Base-by-base conservation (phyloP, 176 grass and related monocot genomes). In the Canna indica region DNA sequence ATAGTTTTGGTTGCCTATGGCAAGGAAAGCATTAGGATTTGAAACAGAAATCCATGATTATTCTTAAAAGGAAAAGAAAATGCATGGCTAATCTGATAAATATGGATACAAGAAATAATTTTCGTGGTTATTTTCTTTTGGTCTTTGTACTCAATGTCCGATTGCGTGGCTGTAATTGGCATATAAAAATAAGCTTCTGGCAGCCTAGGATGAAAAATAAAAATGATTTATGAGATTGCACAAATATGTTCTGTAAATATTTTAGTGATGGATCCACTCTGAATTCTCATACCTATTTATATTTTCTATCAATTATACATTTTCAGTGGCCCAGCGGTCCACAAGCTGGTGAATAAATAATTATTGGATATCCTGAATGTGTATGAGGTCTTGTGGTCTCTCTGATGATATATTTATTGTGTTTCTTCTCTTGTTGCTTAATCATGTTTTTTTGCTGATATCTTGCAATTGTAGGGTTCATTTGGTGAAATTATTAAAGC, bases 401-500 rank as follows among this genome's bases (percentile, higher is more conserved):
- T 66, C 29, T 25, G 63, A 39, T 41, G 8, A 22, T 66, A 11
- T 22, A 66, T 38, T 41, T 54, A 54, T 18, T 38, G 34, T 11
- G 3, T 38, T 66, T 66, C 15, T 66, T 38, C 13, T 83, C 10
- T 45, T 73, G 59, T 78, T 76, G 64, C 44, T 52, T 44, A 14
- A 67, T 33, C 27, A 62, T 38, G 32, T 73, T 76, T 48, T 69
- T 38, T 77, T 77, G 1, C 26, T 66, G 6, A 65, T 80, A 60
- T 25, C 61, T 76, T 57, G 38, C 30, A 71, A 71, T 81, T 76
- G 70, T 79, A 99, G 95, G 95, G 95, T 27, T 99, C 94, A 73
- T 99, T 99, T 71, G 95, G 95, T 80, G 95, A 99, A 88, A 99
- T 99, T 82, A 76, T 99, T 76, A 99, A 85, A 94, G 95, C 95